These are phyloP conservation scores for Biscogniauxia sp. DNA, from an alignment of 2,329 filamentous ascomycete species.

Conservation along the genomic window DNA sequence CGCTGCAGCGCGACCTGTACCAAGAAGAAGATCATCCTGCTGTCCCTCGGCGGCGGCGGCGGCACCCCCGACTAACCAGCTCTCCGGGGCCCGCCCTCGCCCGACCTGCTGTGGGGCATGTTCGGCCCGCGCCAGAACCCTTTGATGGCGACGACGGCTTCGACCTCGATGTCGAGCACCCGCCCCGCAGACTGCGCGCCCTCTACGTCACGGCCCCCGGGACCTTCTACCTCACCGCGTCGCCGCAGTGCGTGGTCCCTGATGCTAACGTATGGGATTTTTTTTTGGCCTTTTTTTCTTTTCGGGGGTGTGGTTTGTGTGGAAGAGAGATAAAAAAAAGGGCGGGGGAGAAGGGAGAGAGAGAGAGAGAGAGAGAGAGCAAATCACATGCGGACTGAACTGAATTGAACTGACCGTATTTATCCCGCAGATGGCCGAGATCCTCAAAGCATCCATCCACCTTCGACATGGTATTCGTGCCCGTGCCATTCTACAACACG, in stretches of 20 bases:
- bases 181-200: constrained; percentile 25
- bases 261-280: constrained; percentile 27
- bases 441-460: constrained; percentile 17
- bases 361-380: too few relatives aligned
- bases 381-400: too few relatives aligned
- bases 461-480: constrained; percentile 46
- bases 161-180: constrained; percentile 34
- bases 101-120: constrained; percentile 38
- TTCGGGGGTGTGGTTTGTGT: too few relatives aligned
- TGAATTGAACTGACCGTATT: too few relatives aligned
- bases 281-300: too few relatives aligned
- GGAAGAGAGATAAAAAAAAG: too few relatives aligned
- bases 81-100: constrained; percentile 36
- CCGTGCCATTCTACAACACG: constrained; percentile 53
- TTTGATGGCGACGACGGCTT: too few relatives aligned
- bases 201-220: constrained; percentile 21
- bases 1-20: constrained; percentile 36
- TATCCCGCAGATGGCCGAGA: constrained; percentile 12
- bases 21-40: constrained; percentile 41
- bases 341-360: too few relatives aligned
- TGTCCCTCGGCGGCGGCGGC: constrained; percentile 43
- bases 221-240: constrained; percentile 40
- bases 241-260: constrained; percentile 46
- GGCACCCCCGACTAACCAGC: constrained; percentile 36
- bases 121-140: constrained; percentile 39